Evolutionary conservation across 129 eudicot genomes (phyloP).

Genomic region (Pseudognaphalium luteoalbum): DNA sequence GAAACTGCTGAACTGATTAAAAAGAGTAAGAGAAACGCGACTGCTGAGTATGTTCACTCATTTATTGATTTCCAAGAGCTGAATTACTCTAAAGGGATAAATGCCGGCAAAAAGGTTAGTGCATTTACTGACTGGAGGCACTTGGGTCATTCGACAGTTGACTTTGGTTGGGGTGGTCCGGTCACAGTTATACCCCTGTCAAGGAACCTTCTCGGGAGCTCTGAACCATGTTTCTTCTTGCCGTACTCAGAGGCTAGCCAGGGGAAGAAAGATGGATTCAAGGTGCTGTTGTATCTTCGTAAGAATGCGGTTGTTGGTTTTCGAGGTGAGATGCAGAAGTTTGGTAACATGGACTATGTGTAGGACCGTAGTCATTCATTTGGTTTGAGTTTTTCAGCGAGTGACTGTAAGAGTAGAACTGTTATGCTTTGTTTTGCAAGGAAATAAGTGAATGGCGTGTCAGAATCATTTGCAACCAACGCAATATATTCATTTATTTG

Average conservation of each 20-base stretch:
- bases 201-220: conserved; percentile 63
- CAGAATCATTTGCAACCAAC: neutral
- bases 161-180: conserved; percentile 90
- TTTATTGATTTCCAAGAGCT: conserved; percentile 69
- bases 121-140: conserved; percentile 94
- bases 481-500: too few species aligned
- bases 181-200: conserved; percentile 75
- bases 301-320: conserved; percentile 45
- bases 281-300: conserved; percentile 55
- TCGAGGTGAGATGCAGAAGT: conserved; percentile 56
- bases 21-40: conserved; percentile 61
- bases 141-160: conserved; percentile 81
- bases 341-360: conserved; percentile 43
- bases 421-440: neutral
- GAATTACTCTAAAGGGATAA: conserved; percentile 57
- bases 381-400: neutral
- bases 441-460: neutral
- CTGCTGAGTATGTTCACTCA: conserved; percentile 62
- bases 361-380: neutral
- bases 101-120: conserved; percentile 59
- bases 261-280: conserved; percentile 61
- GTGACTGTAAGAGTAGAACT: too few species aligned
- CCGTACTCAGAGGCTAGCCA: conserved; percentile 58
- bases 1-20: conserved; percentile 60
- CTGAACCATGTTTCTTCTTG: conserved; percentile 72